Conservation (phyloP, 495 filamentous ascomycete species). For the Aspergillus nidulans region DNA sequence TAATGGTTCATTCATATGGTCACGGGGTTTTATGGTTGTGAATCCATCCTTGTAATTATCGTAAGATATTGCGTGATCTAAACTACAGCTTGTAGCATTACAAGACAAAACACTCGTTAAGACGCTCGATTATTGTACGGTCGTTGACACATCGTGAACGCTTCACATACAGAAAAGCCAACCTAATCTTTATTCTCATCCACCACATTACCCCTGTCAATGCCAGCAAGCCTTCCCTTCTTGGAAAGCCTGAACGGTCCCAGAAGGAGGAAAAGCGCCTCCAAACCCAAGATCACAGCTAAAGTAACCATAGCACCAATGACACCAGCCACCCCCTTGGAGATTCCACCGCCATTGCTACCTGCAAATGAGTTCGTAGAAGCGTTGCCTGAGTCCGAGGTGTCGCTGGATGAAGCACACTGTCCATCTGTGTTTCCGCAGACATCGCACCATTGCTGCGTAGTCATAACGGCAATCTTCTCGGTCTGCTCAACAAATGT, state of each 20-base stretch:
- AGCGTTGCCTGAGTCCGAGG: conserved; percentile 13
- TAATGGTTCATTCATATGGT: not conserved
- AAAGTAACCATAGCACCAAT: conserved; percentile 62
- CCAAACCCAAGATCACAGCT: conserved; percentile 46
- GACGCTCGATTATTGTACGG: not conserved
- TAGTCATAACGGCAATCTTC: conserved; percentile 36
- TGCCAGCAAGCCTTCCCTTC: conserved; percentile 25
- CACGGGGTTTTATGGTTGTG: not conserved
- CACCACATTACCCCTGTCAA: not conserved
- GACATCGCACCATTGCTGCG: conserved; percentile 40
- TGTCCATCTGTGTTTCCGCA: conserved; percentile 43
- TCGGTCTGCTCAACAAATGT: conserved; percentile 39
- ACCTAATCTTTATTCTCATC: not conserved
- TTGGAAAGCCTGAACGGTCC: conserved; percentile 39
- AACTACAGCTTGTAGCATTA: not conserved
- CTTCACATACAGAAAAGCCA: not conserved
- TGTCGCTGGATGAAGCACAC: conserved; percentile 22
- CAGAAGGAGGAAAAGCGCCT: conserved; percentile 39
- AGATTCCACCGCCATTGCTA: conserved; percentile 27
- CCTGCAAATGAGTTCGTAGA: conserved; percentile 12
- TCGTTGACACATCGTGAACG: not conserved
- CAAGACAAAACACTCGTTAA: not conserved
- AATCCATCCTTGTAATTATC: not conserved
- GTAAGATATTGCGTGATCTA: not conserved
- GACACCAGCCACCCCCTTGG: conserved; percentile 48